Evolutionary conservation across 2,329 filamentous ascomycete species (phyloP), one percentile per base, ranked within the genome.

Genomic region (Botrytis elliptica): DNA sequence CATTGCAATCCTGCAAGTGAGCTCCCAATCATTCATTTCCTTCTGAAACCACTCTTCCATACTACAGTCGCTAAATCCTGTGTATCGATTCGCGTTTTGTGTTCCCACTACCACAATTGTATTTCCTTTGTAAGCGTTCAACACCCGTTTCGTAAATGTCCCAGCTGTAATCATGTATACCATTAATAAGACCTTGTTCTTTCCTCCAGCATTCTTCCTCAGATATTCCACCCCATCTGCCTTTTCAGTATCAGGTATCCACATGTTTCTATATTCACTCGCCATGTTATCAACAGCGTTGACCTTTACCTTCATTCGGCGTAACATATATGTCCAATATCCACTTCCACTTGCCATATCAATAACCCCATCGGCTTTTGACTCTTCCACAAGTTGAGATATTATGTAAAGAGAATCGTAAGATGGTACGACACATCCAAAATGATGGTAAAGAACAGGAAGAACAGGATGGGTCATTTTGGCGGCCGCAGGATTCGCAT

Each of bases 361-460:
- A 16, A 91, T 83, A 12, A 94, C 84, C 4, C 85, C 85, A 1
- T 85, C 85, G n/a, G 52, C 72, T 20, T 46, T 67, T 3, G 66
- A 49, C 33, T 73, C 73, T 18, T 33, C 65, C 9, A 88, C 85
- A 3, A 92, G 80, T 66, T 86, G 83, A 52, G 85, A 86, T 46
- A 94, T 85, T 36, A 91, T 83, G 75, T 87, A 84, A 20, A 94
- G 83, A 2, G 88, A 85, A 77, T 93, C 90, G 81, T 91, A 91
- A 16, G 87, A 88, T 0, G 92, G 92, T 33, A 89, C 89, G 1
- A 88, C 88, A 82, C 92, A 94, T 69, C 91, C 91, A 81, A 94
- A 94, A 82, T 94, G 92, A 82, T 94, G 92, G 86, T 93, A 94
- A 72, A 93, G 85, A 29, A 94, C 84, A 3, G 92, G 92, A 14